Base-by-base conservation (phyloP, 2,329 filamentous ascomycete genomes). In the Neopestalotiopsis sp. region DNA sequence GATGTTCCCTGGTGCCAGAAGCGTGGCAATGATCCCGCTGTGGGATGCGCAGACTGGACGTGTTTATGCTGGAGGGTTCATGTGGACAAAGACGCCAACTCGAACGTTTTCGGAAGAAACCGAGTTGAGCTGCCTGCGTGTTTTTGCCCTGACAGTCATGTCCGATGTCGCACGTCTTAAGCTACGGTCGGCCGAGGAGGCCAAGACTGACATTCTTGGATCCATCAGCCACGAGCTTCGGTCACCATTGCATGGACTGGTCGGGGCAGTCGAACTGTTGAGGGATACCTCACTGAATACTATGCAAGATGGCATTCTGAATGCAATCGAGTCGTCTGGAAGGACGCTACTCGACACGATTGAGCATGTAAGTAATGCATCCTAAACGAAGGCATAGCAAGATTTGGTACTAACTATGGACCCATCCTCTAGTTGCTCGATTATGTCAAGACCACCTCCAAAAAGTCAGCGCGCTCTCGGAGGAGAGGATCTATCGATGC, bases 181-280 rank as follows among this genome's bases (percentile, higher is more conserved):
- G 4, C 71, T 78, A 0, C 67, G 75, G 10, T 72, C 75, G n/a
- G 78, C 81, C 0, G 81, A 84, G 34, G 83, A 79, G 62, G 84
- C 86, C 38, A 89, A 89, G 74, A 84, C 84, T 2, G 87, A 89
- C 68, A 85, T 89, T 40, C 83, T 91, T 3, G 86, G 86, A 0
- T 89, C 86, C 1, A 84, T 91, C 6, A 88, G 85, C 3, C 89
- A 91, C 72, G 89, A 91, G 74, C 77, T 91, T 17, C 82, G 89
- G 4, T 89, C 85, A 1, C 89, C 89, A 0, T 78, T 91, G 0
- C 88, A 91, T 68, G 89, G 88, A 1, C 24, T 62, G n/a, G 59
- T 62, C 9, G 59, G 59, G 10, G 59, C 59, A 84, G 32, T 85
- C 84, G 64, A 58, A 28, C 28, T 64, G 12, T 64, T 64, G 61